These are phyloP conservation scores for Saksenaea oblongispora DNA, from an alignment of 371 early-diverging fungal genomes.

Conservation along the genomic window DNA sequence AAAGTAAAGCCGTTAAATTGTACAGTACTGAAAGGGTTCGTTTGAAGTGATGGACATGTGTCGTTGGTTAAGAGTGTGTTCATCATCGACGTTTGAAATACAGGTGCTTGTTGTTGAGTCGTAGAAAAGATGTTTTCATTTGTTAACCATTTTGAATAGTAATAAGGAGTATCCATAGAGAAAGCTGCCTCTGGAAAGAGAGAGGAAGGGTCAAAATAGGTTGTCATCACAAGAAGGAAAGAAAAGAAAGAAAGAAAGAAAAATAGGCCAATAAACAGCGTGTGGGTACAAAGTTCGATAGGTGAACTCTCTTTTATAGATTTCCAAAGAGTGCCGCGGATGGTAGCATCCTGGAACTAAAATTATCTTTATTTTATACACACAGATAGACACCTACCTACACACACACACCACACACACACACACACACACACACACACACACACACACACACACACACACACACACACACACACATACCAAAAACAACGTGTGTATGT, in stretches of 20 bases:
- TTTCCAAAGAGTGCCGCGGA: background rate
- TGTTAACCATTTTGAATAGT: background rate
- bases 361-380: background rate
- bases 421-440: too few species aligned
- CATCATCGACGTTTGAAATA: background rate
- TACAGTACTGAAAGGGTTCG: background rate
- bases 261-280: background rate
- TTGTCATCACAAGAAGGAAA: background rate
- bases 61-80: background rate
- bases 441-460: too few species aligned
- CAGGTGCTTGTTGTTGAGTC: background rate
- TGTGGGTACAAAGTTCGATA: background rate
- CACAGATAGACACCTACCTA: too few species aligned
- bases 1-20: background rate
- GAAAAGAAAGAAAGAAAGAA: background rate
- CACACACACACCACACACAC: too few species aligned
- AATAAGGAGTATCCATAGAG: background rate
- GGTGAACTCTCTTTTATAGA: background rate
- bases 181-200: background rate
- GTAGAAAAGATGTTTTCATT: background rate
- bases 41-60: background rate
- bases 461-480: too few species aligned
- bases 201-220: background rate
- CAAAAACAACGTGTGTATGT: background rate
- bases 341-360: background rate